phyloP scores from a whole-genome alignment of 805 yeast genomes.

The Schwanniomyces occidentalis region DNA sequence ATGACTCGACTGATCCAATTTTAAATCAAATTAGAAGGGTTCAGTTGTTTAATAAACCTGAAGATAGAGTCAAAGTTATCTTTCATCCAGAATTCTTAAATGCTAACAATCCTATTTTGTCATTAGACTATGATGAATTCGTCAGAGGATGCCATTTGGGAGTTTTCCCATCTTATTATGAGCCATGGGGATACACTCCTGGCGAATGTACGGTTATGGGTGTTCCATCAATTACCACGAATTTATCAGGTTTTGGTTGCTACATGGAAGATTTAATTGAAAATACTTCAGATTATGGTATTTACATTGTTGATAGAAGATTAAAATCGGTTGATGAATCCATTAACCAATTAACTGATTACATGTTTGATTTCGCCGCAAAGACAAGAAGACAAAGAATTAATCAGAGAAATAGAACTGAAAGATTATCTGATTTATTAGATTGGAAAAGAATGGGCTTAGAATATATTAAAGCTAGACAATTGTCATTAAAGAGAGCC shows the following conservation, averaged over 20 bases:
- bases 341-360: slow-evolving; percentile 82
- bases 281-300: slow-evolving; percentile 92
- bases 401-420: slow-evolving; percentile 96
- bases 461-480: slow-evolving; percentile 93
- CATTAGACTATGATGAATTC: slow-evolving; percentile 94
- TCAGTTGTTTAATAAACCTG: slow-evolving; percentile 83
- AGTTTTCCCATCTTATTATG: slow-evolving; percentile 97
- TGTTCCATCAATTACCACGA: slow-evolving; percentile 95
- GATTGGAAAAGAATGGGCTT: slow-evolving; percentile 99
- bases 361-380: slow-evolving; percentile 84
- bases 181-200: slow-evolving; percentile 99
- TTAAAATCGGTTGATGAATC: slow-evolving; percentile 90
- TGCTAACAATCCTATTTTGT: slow-evolving; percentile 90
- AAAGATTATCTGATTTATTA: slow-evolving; percentile 84
- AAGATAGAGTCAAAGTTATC: slow-evolving; percentile 89
- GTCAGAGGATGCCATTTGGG: slow-evolving; percentile 98
- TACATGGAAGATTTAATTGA: slow-evolving; percentile 98
- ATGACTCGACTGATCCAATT: slow-evolving; percentile 88
- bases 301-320: slow-evolving; percentile 94
- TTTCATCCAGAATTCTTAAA: slow-evolving; percentile 97
- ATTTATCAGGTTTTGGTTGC: slow-evolving; percentile 95
- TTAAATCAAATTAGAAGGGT: slow-evolving; percentile 90
- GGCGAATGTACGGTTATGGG: slow-evolving; percentile 99
- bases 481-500: slow-evolving; percentile 87
- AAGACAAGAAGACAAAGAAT: slow-evolving; percentile 96